Percentiles rank a stretch among this genome's conserved stretches.
Evolutionary conservation across 2,329 filamentous ascomycete genomes (phyloP).

Genomic region (Hymenoscyphus salicellus): DNA sequence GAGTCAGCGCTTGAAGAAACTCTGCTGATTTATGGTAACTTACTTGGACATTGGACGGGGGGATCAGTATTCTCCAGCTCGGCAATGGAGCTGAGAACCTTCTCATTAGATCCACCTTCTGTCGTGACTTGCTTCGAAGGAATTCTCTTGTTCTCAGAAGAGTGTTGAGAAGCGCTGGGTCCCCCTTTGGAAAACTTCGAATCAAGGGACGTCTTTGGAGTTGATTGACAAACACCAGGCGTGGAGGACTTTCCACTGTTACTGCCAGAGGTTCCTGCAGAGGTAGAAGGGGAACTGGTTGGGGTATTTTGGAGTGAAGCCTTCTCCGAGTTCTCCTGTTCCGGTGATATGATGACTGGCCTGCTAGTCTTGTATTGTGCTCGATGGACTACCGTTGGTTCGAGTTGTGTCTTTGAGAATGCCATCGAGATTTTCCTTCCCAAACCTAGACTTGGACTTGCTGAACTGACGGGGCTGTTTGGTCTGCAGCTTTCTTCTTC

Average conservation of each 20-base stretch:
- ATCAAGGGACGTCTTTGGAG: conserved; percentile 39
- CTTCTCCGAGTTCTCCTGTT: conserved; percentile 36
- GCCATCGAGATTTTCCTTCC: conserved; percentile 41
- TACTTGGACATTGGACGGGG: conserved; percentile 30
- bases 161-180: conserved; percentile 25
- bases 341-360: conserved; percentile 38
- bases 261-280: conserved; percentile 27
- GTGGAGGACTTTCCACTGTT: conserved; percentile 33
- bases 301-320: conserved; percentile 23
- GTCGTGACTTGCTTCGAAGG: conserved; percentile 17
- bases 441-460: conserved; percentile 22
- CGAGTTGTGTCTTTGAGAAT: conserved; percentile 39
- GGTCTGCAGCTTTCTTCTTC: not conserved
- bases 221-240: conserved; percentile 31
- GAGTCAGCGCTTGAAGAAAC: not conserved
- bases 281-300: conserved; percentile 31
- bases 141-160: conserved; percentile 32
- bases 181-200: conserved; percentile 39
- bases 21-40: conserved; percentile 1
- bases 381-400: conserved; percentile 45
- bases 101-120: conserved; percentile 26
- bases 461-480: conserved; percentile 7
- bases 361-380: conserved; percentile 38
- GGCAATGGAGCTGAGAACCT: conserved; percentile 30
- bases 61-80: conserved; percentile 27